These are phyloP conservation scores for Citrus maxima DNA, from an alignment of 345 rosid genomes.

Conservation along the genomic window DNA sequence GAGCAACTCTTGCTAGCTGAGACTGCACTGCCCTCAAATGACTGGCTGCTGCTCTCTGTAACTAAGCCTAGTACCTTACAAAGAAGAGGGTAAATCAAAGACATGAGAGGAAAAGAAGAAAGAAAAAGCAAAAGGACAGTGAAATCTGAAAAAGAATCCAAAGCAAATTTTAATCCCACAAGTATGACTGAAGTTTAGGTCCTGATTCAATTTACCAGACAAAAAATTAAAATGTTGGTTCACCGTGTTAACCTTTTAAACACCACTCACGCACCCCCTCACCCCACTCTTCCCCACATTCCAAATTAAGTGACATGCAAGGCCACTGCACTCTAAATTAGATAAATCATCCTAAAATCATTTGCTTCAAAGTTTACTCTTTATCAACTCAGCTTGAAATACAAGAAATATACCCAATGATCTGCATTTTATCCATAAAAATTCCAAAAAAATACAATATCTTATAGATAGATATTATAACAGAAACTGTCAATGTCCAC, in stretches of 20 bases:
- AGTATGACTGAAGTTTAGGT: background rate
- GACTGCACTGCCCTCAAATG: slow-evolving; percentile 38
- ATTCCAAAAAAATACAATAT: background rate
- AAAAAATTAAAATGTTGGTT: background rate
- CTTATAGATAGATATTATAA: background rate
- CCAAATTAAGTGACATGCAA: background rate
- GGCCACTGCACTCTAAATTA: background rate
- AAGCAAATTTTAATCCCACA: background rate
- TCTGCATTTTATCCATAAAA: background rate
- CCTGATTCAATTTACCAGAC: background rate
- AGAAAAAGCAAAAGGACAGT: background rate
- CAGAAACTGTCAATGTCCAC: background rate
- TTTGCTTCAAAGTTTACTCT: slow-evolving; percentile 4
- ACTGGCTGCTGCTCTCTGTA: slow-evolving; percentile 32
- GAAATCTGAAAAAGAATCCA: background rate
- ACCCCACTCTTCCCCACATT: too few species aligned
- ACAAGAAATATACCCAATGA: background rate
- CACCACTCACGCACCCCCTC: background rate
- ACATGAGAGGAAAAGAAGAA: background rate
- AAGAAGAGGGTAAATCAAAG: slow-evolving; percentile 17
- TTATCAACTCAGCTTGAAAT: background rate
- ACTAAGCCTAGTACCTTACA: slow-evolving; percentile 44
- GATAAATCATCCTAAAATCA: background rate
- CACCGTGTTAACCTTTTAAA: background rate
- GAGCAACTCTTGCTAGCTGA: slow-evolving; percentile 41